Evolutionary conservation across 108 stramenopile species (phyloP), one percentile per base, ranked within the genome.

Genomic region (Cyclotella atomus): DNA sequence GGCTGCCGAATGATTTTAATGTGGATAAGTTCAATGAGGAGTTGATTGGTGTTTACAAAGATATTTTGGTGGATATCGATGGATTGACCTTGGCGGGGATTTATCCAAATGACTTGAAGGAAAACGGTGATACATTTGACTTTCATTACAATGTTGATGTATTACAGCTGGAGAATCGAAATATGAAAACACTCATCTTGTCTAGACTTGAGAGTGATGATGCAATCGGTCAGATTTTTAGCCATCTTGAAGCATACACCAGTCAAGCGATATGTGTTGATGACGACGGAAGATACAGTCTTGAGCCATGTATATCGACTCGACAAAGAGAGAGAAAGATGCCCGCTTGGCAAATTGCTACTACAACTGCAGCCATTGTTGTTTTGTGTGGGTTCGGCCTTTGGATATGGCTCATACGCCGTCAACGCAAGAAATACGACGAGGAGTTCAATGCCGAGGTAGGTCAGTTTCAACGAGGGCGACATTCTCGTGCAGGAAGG

Each of bases 121-220:
- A 16, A n/a, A 15, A 30, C 3, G 56, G 56, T 10, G 15, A 57
- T 1, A 15, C 56, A 15, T 32, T 30, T 57, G 56, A 57, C 32
- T 57, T 57, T 57, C 32, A 57, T 15, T 32, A 30, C n/a, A 30
- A 14, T 30, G n/a, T 57, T 30, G 29, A 57, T 57, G n/a, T 57
- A 7, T 10, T 57, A 1, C 29, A 57, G 16, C 29, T 1, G 32
- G 56, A 30, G 28, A 57, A 57, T 30, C 56, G 12, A 32, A 57
- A 32, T 10, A 29, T 32, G 30, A 30, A 57, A 10, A 15, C 56
- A 15, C 29, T n/a, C 14, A n/a, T 57, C 4, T 4, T 30, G 12
- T 1, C 28, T 1, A 61, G n/a, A 29, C 34, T 36, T 36, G 36
- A 61, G 60, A 24, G 60, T 38, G 36, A 41, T 2, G 34, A 61